phyloP scores from a whole-genome alignment of 352 stramenopile genomes.

The Phytopythium ostracodes region DNA sequence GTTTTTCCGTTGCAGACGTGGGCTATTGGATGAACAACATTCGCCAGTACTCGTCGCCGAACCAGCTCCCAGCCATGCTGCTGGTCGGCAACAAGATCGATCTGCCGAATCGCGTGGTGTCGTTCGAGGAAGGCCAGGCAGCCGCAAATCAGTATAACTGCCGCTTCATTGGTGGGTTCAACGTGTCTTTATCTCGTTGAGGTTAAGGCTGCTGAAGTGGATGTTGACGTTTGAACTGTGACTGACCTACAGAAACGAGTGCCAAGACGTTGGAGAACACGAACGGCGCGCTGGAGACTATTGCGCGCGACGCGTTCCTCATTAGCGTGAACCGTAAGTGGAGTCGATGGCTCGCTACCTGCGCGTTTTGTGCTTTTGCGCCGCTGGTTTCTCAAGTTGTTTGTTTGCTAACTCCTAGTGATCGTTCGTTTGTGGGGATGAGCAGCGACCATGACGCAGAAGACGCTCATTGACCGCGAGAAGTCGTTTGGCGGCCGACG shows the following conservation, averaged over 20 bases:
- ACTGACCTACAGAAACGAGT: constrained; percentile 70
- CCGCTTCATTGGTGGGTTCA: constrained; percentile 75
- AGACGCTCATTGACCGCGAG: constrained; percentile 75
- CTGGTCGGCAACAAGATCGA: constrained; percentile 93
- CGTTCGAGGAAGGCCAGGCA: constrained; percentile 72
- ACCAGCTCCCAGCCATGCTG: constrained; percentile 76
- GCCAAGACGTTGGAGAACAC: constrained; percentile 87
- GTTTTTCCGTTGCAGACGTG: constrained; percentile 54
- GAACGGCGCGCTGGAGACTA: constrained; percentile 81
- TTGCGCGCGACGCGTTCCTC: constrained; percentile 78
- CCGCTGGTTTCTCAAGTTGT: constrained; percentile 9
- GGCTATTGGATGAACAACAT: constrained; percentile 97
- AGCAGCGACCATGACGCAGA: constrained; percentile 69
- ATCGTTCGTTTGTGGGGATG: constrained; percentile 5
- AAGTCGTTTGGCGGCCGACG: constrained; percentile 64
- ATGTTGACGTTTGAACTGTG: constrained; percentile 1
- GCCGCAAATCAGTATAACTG: constrained; percentile 81
- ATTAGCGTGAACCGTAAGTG: constrained; percentile 85
- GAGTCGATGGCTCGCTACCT: neutral
- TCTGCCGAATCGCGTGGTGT: constrained; percentile 79
- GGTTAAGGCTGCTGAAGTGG: constrained; percentile 9
- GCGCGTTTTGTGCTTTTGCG: neutral
- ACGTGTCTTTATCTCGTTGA: neutral
- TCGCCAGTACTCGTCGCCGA: constrained; percentile 75
- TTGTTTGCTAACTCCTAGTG: constrained; percentile 5